Base-by-base conservation (phyloP, 441 rosid genomes). In the Jatropha multifida region DNA sequence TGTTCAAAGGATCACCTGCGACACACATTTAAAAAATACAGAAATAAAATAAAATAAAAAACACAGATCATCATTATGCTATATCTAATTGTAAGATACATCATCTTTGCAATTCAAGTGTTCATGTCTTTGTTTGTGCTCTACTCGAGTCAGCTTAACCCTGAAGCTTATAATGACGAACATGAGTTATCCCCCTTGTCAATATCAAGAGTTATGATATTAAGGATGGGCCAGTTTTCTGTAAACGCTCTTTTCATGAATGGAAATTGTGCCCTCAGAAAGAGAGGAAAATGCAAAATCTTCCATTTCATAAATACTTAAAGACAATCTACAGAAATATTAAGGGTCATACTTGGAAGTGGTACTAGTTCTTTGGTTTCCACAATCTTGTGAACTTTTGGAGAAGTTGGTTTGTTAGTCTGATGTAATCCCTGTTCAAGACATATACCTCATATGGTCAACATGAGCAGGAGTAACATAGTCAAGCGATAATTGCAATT, bases 1-100 rank as follows among this genome's bases (percentile, higher is more conserved):
- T 86, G 86, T 73, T 88, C 85, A 87, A 74, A 13, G 92, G 90
- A 70, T 89, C 88, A 79, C 78, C 97, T 95, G 73, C 23, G 80
- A 56, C 44, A 68, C 42, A 74, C 44, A 70, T 63, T 18, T 17
- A 20, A 55, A 2, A 7, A 4, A 18, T 17, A 54, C 4, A 18
- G 23, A 54, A n/a, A 42, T 5, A 71, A 49, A 38, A 41, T 23
- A 73, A 2, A 4, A 46, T 15, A 49, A 23, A 40, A 23, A 23
- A 23, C 23, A 23, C 23, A 23, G 23, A 59, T 48, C 37, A 64
- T 15, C 55, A 77, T 23, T 6, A 51, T 11, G 27, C 32, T 46
- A 2, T 12, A 26, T 44, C 4, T 4, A 62, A 64, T 61, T 13
- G 48, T 58, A 20, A 40, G 6, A 59, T 73, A 10, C 26, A 11